Base-by-base conservation (phyloP, 2,329 filamentous ascomycete species). In the Colletotrichum gloeosporioides region DNA sequence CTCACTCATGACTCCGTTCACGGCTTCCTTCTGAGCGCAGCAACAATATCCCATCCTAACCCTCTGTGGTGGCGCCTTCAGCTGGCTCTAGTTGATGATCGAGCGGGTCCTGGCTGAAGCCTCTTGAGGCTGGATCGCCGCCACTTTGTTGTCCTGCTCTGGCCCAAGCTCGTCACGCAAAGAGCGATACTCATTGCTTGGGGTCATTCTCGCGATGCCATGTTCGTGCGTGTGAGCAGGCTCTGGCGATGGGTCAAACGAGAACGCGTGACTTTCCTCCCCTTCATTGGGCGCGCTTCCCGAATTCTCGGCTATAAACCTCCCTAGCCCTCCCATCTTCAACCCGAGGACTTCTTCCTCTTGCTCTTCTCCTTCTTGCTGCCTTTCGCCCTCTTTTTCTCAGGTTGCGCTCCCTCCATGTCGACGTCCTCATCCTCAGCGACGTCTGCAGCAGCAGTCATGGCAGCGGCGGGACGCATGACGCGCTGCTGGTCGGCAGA, bases 401-500 rank as follows among this genome's bases (percentile, higher is more conserved):
- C 64, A 13, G 16, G 15, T 25, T 59, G 39, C 32, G 68, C 27
- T 22, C 27, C 77, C 15, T 49, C 49, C 67, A 72, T 65, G 10
- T 67, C 72, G 31, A 61, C 65, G 6, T 75, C 75, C 29, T 59
- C 69, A 27, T 39, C 36, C 39, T 61, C 69, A 15, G 57, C 77
- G 8, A 16, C 69, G 8, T 55, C 39, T n/a, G 71, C 59, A 18
- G 32, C 25, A 16, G 62, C 36, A 16, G 69, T 7, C 10, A 39
- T 16, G 22, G 16, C 18, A 25, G 36, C 53, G 44, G 49, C 32
- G 53, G 76, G 69, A 16, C n/a, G 69, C 29, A 73, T 59, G 22
- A 81, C 77, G n/a, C 78, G 75, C 63, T 73, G 53, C 82, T 86
- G 82, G 75, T 86, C 84, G 69, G 88, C 89, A n/a, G 81, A 79